These are phyloP conservation scores for Lyophyllum shimeji DNA, from an alignment of 768 basidiomycete genomes.

Conservation along the genomic window DNA sequence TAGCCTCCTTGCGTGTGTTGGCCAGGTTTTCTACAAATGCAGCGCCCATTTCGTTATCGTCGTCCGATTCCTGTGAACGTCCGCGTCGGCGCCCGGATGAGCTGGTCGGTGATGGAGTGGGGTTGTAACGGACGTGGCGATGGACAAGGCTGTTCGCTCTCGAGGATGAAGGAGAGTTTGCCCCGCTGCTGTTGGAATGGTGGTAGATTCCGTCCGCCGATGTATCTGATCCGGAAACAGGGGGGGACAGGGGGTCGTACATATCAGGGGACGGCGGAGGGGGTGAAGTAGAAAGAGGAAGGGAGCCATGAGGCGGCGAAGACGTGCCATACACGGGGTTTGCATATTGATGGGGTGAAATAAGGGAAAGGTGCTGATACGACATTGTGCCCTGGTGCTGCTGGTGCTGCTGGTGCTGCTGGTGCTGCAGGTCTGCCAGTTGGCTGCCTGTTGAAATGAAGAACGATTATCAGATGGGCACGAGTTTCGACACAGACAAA, in stretches of 20 bases:
- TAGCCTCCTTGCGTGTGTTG: slow-evolving; percentile 80
- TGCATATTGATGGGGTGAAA: slow-evolving; percentile 66
- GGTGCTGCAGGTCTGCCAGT: slow-evolving; percentile 57
- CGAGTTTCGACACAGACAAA: slow-evolving; percentile 42
- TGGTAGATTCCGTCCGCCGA: slow-evolving; percentile 82
- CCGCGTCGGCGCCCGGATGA: slow-evolving; percentile 68
- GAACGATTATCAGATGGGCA: slow-evolving; percentile 69
- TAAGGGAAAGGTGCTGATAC: slow-evolving; percentile 63
- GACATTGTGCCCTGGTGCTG: slow-evolving; percentile 47
- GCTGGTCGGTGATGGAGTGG: slow-evolving; percentile 78
- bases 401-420: slow-evolving; percentile 67
- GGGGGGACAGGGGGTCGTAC: slow-evolving; percentile 84
- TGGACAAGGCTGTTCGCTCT: slow-evolving; percentile 77
- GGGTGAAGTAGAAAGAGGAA: slow-evolving; percentile 68
- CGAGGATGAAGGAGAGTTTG: slow-evolving; percentile 78
- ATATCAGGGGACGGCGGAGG: slow-evolving; percentile 77
- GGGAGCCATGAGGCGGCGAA: slow-evolving; percentile 66
- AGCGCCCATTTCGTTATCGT: slow-evolving; percentile 70
- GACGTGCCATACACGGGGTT: slow-evolving; percentile 54
- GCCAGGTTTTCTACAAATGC: slow-evolving; percentile 71
- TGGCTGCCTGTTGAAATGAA: slow-evolving; percentile 55
- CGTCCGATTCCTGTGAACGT: slow-evolving; percentile 77
- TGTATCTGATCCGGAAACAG: slow-evolving; percentile 87
- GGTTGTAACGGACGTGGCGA: slow-evolving; percentile 72
- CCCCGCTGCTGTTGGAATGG: slow-evolving; percentile 74